Conservation (phyloP, 2,329 filamentous ascomycete species). For the Paecilomyces fulvus region DNA sequence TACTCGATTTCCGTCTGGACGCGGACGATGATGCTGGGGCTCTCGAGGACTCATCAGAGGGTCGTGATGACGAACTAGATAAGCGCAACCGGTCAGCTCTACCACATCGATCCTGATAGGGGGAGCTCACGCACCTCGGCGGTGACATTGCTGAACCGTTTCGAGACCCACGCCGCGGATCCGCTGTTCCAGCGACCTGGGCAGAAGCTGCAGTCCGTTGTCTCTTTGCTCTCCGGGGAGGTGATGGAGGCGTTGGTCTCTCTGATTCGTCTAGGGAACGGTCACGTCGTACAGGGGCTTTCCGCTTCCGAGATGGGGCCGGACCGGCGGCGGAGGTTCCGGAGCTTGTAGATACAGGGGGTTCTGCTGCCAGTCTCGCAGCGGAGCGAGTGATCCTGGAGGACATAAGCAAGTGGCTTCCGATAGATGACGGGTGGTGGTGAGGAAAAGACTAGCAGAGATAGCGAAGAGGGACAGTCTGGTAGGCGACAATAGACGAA, state of each 20-base stretch:
- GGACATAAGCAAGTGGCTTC: constrained; percentile 68
- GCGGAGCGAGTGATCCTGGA: constrained; percentile 93
- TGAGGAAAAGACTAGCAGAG: constrained; percentile 2
- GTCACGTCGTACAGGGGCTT: constrained; percentile 51
- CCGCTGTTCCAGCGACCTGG: constrained; percentile 30
- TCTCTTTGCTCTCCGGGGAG: constrained; percentile 58
- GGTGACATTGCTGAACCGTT: constrained; percentile 34
- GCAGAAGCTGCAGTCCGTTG: constrained; percentile 53
- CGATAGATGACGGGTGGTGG: constrained; percentile 4
- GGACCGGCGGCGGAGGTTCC: constrained; percentile 35
- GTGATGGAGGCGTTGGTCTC: constrained; percentile 21
- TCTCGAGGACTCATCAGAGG: constrained; percentile 54
- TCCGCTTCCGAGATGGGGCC: constrained; percentile 64
- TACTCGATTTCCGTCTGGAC: constrained; percentile 64
- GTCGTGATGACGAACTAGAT: constrained; percentile 53
- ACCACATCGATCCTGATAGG: constrained; percentile 4
- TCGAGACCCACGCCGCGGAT: constrained; percentile 34
- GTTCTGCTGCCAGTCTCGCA: constrained; percentile 74
- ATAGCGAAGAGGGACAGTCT: constrained; percentile 3
- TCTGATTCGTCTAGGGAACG: constrained; percentile 29
- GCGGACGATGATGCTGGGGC: constrained; percentile 49
- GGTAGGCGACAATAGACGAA: neutral
- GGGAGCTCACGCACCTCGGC: constrained; percentile 26
- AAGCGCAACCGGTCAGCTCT: constrained; percentile 8
- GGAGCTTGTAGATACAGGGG: constrained; percentile 36